Percentiles rank a stretch among this genome's conserved stretches.
Evolutionary conservation across 228 moss, liverwort and hornwort genomes (phyloP).

Genomic region (Sphagnum fallax): DNA sequence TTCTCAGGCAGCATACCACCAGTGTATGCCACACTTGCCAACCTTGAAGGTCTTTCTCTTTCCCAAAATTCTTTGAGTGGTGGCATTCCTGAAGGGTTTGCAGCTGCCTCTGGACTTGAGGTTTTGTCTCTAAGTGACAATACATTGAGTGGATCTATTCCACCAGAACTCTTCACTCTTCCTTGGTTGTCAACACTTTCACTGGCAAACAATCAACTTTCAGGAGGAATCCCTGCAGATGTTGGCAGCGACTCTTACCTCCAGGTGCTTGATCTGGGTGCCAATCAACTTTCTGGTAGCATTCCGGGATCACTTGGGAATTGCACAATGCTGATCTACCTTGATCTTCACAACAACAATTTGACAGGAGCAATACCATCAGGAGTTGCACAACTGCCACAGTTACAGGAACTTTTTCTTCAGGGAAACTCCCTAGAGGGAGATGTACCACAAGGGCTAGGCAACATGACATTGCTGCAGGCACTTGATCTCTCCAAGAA

Average conservation of each 20-base stretch:
- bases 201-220: conserved; percentile 34
- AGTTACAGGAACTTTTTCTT: conserved; percentile 31
- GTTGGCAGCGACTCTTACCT: conserved; percentile 43
- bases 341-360: conserved; percentile 50
- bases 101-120: conserved; percentile 32
- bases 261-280: conserved; percentile 44
- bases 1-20: conserved; percentile 51
- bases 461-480: conserved; percentile 19
- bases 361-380: conserved; percentile 47
- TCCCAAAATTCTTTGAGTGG: conserved; percentile 48
- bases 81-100: conserved; percentile 45
- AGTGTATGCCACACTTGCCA: conserved; percentile 34
- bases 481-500: conserved; percentile 54
- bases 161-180: conserved; percentile 11
- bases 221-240: conserved; percentile 48
- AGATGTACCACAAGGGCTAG: conserved; percentile 29
- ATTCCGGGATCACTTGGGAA: conserved; percentile 22
- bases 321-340: conserved; percentile 25
- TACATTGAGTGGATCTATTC: conserved; percentile 14
- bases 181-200: conserved; percentile 25
- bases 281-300: conserved; percentile 36
- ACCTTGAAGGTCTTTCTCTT: conserved; percentile 47
- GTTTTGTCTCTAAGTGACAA: conserved; percentile 47
- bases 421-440: conserved; percentile 57
- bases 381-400: conserved; percentile 24